Percentiles rank a stretch among this genome's conserved stretches.
phyloP scores from a whole-genome alignment of 106 monocot species.

The Acorus gramineus region DNA sequence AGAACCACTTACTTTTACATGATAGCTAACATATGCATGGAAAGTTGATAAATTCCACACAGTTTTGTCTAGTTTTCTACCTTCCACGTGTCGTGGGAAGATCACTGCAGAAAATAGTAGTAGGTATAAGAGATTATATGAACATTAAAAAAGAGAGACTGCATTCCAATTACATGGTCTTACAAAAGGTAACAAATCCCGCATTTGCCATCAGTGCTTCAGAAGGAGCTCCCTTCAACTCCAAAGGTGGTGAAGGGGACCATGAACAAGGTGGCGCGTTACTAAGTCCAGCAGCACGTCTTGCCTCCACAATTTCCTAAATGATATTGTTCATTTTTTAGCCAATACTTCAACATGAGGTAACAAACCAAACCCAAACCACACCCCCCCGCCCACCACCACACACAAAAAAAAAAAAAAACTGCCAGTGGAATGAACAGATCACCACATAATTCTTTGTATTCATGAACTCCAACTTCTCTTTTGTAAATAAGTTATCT shows the following conservation, averaged over 20 bases:
- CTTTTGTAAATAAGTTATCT: too few species aligned
- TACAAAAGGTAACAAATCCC: conserved; percentile 97
- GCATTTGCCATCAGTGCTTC: conserved; percentile 74
- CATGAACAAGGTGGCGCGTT: conserved; percentile 86
- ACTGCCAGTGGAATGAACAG: too few species aligned
- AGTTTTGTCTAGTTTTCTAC: conserved; percentile 66
- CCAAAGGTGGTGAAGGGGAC: conserved; percentile 67
- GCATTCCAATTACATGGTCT: not conserved
- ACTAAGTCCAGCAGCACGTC: conserved; percentile 64
- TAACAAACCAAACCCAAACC: not conserved
- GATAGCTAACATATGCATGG: conserved; percentile 98
- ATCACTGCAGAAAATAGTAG: conserved; percentile 43
- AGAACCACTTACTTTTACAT: conserved; percentile 55
- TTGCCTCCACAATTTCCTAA: conserved; percentile 93
- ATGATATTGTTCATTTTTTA: conserved; percentile 1
- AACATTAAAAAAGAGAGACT: too few species aligned
- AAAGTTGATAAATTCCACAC: conserved; percentile 94
- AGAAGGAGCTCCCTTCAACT: conserved; percentile 60
- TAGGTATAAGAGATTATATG: conserved; percentile 3
- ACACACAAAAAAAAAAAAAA: too few species aligned
- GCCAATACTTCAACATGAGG: not conserved
- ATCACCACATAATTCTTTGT: too few species aligned
- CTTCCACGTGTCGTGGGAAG: conserved; percentile 68
- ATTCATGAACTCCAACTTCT: too few species aligned
- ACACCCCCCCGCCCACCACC: too few species aligned